Evolutionary conservation across 1,284 basidiomycete species (phyloP).

Genomic region (Pascua sp.): DNA sequence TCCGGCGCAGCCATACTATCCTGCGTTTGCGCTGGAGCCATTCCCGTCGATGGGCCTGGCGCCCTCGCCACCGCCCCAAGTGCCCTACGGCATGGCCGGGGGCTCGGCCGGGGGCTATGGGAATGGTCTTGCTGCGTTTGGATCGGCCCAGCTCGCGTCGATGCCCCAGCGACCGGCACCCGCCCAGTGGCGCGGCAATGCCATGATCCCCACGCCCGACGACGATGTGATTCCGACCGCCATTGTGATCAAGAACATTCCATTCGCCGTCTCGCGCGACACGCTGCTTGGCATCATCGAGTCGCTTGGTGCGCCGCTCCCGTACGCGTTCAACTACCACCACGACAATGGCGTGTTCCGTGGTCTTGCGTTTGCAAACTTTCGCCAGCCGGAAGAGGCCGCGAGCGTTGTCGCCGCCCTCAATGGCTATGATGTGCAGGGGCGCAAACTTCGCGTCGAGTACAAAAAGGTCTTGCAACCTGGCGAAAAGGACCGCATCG

Average conservation of each 20-base stretch:
- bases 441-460: slow-evolving; percentile 96
- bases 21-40: slow-evolving; percentile 14
- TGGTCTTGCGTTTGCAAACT: slow-evolving; percentile 97
- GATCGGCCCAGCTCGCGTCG: slow-evolving; percentile 26
- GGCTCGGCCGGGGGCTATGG: slow-evolving; percentile 25
- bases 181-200: slow-evolving; percentile 7
- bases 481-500: slow-evolving; percentile 98
- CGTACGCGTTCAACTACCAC: slow-evolving; percentile 99
- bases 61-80: slow-evolving; percentile 38
- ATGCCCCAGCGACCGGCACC: slow-evolving; percentile 11
- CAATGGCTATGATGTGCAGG: slow-evolving; percentile 78
- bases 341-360: slow-evolving; percentile 95
- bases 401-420: slow-evolving; percentile 93
- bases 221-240: slow-evolving; percentile 98
- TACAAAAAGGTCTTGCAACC: slow-evolving; percentile 99
- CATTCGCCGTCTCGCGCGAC: slow-evolving; percentile 95
- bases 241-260: slow-evolving; percentile 99
- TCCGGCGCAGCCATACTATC: slow-evolving; percentile 13
- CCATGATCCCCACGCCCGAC: slow-evolving; percentile 24
- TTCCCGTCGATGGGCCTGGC: slow-evolving; percentile 34
- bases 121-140: slow-evolving; percentile 25
- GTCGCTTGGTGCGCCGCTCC: slow-evolving; percentile 88
- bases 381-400: slow-evolving; percentile 83
- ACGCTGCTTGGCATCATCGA: slow-evolving; percentile 94
- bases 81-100: slow-evolving; percentile 21